Base-by-base conservation (phyloP, 352 stramenopile genomes). In the Phytophthora sp. region DNA sequence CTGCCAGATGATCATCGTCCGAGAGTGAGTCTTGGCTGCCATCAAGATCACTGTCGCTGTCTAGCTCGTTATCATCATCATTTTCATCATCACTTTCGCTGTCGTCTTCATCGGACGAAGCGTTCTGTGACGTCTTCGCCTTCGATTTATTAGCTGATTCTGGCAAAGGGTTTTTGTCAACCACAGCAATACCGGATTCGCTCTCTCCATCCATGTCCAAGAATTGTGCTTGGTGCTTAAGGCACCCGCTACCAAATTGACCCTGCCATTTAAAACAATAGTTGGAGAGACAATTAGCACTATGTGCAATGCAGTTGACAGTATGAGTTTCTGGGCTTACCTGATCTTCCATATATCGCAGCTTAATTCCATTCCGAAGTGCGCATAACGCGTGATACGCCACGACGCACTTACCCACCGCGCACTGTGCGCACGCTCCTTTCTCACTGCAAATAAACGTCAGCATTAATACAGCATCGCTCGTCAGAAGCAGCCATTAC, bases 351-450 rank as follows among this genome's bases (percentile, higher is more conserved):
- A 89, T 83, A 54, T 84, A 89, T 27, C 76, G 71, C 35, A 94
- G 77, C 47, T 79, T 82, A 52, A 93, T 81, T 16, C 77, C 72
- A 46, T 89, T 69, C 9, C 77, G 68, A 6, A 93, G 39, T 15
- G 82, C 86, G 51, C 86, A 94, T 35, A 83, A 55, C 0, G 87
- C 77, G 42, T 94, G 86, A 53, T 93, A 94, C 21, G 84, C 75
- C n/a, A 84, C 81, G 3, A 69, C 76, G 45, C 86, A 94, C 46
- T 91, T 93, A 7, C 82, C 82, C 3, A 86, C 67, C 0, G 68
- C 67, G 44, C 86, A 94, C 38, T 93, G 84, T 21, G 80, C 86
- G 66, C 84, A 93, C 8, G 86, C 86, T 13, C 80, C 84, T 44
- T 84, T 81, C 16, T 91, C 74, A 63, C 80, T 91, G 54, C 27